Base-by-base conservation (phyloP, 345 rosid genomes). In the Eucalyptus grandis region DNA sequence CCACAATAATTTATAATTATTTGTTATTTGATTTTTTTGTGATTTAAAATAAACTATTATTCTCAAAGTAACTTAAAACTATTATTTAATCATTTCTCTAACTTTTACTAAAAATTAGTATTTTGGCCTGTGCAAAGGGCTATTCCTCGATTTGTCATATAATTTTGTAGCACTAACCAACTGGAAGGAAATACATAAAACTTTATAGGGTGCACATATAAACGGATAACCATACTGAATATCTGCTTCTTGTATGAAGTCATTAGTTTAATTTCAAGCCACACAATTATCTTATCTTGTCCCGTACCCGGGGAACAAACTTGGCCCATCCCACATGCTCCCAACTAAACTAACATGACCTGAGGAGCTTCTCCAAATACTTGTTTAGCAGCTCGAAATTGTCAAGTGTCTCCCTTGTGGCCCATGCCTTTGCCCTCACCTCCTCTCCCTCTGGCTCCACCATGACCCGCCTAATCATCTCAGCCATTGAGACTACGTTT, bases 401-500 rank as follows among this genome's bases (percentile, higher is more conserved):
- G 46, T 90, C 88, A 49, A 85, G 46, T 44, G 49, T 43, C 26
- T 88, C 88, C 34, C 56, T 89, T 69, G 87, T 67, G 49, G 82
- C 90, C 89, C 49, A 44, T 13, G 89, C 90, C 65, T 89, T 89
- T 34, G 69, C 87, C 47, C 89, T 31, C 3, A 82, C 16, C 27
- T 44, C 13, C 88, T 69, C 88, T 17, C 85, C 31, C 88, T 17
- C 85, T 11, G 47, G 50, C 62, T 90, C 89, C 58, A 77, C 88
- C 88, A 89, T n/a, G 43, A 89, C 90, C 31, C 12, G 46, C 60
- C 56, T 83, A 9, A 90, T 72, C 49, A 89, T 49, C 87, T 88
- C 80, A 2, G 88, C 90, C 60, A 89, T 51, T 51, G 21, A 51
- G 4, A 8, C 9, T 51, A 51, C 8, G 0, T 51, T 51, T 51